Evolutionary conservation across 768 basidiomycete species (phyloP).

Genomic region (Albatrellus ellisii): DNA sequence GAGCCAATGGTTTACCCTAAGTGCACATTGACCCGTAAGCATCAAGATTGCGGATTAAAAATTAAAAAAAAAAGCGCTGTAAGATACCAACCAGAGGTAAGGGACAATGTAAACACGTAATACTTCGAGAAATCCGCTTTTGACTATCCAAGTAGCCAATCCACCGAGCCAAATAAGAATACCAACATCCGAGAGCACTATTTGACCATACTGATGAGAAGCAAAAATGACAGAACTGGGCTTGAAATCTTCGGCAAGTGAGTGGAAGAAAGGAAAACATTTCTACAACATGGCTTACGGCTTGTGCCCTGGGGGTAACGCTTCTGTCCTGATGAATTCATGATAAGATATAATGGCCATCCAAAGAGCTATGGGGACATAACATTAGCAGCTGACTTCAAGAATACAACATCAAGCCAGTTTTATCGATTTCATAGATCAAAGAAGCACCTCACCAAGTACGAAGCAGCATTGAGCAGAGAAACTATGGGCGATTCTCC

Average conservation of each 20-base stretch:
- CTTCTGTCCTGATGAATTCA: conserved; percentile 77
- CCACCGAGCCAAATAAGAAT: conserved; percentile 58
- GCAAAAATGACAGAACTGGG: conserved; percentile 72
- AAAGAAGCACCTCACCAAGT: conserved; percentile 32
- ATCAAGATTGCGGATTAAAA: no score
- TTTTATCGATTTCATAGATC: not conserved
- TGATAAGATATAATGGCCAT: conserved; percentile 74
- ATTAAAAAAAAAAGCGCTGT: not conserved
- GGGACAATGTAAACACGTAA: conserved; percentile 75
- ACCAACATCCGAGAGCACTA: conserved; percentile 77
- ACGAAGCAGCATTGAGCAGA: conserved; percentile 34
- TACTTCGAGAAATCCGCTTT: conserved; percentile 57
- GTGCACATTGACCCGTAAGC: not conserved
- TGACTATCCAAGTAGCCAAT: conserved; percentile 40
- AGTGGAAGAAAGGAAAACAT: not conserved
- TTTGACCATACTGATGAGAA: conserved; percentile 62
- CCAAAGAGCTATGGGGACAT: conserved; percentile 44
- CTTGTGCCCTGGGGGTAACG: conserved; percentile 69
- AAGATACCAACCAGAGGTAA: conserved; percentile 56
- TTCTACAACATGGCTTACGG: conserved; percentile 36
- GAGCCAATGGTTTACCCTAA: conserved; percentile 85
- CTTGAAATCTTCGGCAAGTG: conserved; percentile 45
- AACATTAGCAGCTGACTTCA: no score
- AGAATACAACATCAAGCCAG: no score
- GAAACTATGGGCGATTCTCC: conserved; percentile 84